These are phyloP conservation scores for Dendrobium nobile DNA, from an alignment of 106 monocot genomes.

Conservation along the genomic window DNA sequence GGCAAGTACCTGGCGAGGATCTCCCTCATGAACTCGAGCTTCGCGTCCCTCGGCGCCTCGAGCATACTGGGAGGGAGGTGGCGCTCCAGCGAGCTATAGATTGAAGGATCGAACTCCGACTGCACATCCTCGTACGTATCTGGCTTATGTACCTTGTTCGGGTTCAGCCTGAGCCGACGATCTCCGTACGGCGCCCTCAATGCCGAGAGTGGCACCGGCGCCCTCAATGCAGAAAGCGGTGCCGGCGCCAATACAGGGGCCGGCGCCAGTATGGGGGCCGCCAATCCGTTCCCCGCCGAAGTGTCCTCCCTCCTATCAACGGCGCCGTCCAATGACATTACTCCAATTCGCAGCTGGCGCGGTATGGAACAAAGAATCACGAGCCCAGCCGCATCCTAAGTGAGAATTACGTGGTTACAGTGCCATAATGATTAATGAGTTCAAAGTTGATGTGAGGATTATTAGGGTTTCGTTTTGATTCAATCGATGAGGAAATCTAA, in stretches of 20 bases:
- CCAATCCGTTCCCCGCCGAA: conserved; percentile 12
- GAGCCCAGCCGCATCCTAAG: neutral
- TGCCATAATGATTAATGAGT: neutral
- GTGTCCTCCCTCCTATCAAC: conserved; percentile 19
- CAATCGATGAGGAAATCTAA: neutral
- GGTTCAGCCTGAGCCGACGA: conserved; percentile 67
- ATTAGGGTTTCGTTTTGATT: neutral
- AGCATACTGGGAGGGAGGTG: conserved; percentile 89
- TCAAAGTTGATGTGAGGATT: too few relatives aligned
- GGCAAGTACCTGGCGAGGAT: conserved; percentile 76
- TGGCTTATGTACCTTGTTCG: conserved; percentile 80
- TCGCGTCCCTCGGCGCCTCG: conserved; percentile 48
- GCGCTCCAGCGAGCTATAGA: conserved; percentile 78
- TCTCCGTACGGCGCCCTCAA: conserved; percentile 42
- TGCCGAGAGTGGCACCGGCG: conserved; percentile 5
- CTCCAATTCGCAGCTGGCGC: conserved; percentile 4
- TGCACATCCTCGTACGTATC: conserved; percentile 73
- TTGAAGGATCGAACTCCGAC: conserved; percentile 66
- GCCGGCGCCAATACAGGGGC: conserved; percentile 12
- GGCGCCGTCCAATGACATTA: conserved; percentile 6
- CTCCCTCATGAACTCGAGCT: conserved; percentile 83
- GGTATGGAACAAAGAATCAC: conserved; percentile 5
- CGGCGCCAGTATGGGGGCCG: conserved; percentile 13
- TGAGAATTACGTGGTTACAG: neutral
- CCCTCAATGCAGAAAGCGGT: neutral